Evolutionary conservation across 352 stramenopile species (phyloP).

Genomic region (Phytophthora lateralis): DNA sequence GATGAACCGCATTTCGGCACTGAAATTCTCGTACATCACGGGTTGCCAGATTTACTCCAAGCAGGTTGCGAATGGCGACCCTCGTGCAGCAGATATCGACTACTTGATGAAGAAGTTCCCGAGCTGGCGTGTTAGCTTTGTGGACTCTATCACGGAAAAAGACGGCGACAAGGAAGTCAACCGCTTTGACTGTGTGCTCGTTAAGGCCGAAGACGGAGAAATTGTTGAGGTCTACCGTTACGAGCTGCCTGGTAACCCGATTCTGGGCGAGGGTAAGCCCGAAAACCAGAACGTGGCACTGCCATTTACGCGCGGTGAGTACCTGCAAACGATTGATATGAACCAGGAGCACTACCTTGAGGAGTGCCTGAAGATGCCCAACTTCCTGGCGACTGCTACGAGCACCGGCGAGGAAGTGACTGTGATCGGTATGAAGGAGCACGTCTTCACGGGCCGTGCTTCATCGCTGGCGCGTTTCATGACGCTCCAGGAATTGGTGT

Average conservation of each 20-base stretch:
- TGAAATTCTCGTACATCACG: slow-evolving; percentile 92
- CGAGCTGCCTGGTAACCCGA: slow-evolving; percentile 87
- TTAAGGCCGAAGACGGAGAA: slow-evolving; percentile 78
- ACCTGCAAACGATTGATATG: slow-evolving; percentile 91
- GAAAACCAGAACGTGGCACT: slow-evolving; percentile 91
- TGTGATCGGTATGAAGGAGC: slow-evolving; percentile 90
- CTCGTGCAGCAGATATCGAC: slow-evolving; percentile 88
- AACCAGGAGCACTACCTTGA: slow-evolving; percentile 92
- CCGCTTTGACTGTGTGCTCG: slow-evolving; percentile 79
- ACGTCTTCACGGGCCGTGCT: slow-evolving; percentile 86
- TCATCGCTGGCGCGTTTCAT: slow-evolving; percentile 90
- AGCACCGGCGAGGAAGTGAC: slow-evolving; percentile 69
- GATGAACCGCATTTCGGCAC: slow-evolving; percentile 83
- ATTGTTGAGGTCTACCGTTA: slow-evolving; percentile 91
- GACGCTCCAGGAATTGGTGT: slow-evolving; percentile 88
- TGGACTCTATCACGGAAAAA: slow-evolving; percentile 69
- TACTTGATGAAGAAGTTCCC: slow-evolving; percentile 89
- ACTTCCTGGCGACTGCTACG: slow-evolving; percentile 79
- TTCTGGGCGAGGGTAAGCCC: slow-evolving; percentile 87
- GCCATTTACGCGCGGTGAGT: slow-evolving; percentile 86
- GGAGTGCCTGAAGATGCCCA: slow-evolving; percentile 88
- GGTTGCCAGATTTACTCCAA: slow-evolving; percentile 89
- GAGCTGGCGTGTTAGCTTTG: slow-evolving; percentile 89
- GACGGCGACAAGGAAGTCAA: slow-evolving; percentile 39
- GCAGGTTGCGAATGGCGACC: slow-evolving; percentile 75